phyloP scores from a whole-genome alignment of 257 asterid species.

The Anisodus tanguticus region DNA sequence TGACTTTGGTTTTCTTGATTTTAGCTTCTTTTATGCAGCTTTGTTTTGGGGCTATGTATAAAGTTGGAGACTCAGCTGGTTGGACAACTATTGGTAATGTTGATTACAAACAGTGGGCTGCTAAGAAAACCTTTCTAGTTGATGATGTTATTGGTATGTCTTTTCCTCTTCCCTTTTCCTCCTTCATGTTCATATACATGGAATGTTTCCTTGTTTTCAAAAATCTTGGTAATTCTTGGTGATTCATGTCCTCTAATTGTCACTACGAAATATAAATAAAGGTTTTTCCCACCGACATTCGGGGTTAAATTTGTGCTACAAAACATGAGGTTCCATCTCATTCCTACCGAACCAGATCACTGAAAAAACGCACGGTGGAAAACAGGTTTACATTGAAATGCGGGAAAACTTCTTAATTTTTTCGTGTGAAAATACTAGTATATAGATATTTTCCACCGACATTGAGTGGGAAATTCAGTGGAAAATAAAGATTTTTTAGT shows the following conservation, averaged over 20 bases:
- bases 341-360: no score
- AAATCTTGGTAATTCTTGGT: background rate
- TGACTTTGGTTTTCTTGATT: conserved; percentile 36
- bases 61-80: conserved; percentile 86
- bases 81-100: conserved; percentile 87
- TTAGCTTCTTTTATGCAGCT: conserved; percentile 30
- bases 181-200: conserved; percentile 6
- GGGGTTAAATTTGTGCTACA: no score
- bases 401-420: no score
- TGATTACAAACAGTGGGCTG: conserved; percentile 77
- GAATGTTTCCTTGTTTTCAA: background rate
- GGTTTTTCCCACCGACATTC: no score
- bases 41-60: conserved; percentile 50
- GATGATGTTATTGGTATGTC: conserved; percentile 67
- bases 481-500: no score
- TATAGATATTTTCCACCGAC: no score
- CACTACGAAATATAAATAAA: no score
- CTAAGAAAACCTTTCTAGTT: conserved; percentile 54
- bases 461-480: no score
- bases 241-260: background rate
- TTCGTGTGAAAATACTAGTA: no score
- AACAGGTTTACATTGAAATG: no score
- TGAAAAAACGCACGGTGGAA: no score
- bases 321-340: no score
- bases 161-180: background rate